A percentile compares a stretch with the other conserved stretches of the same genome.
Evolutionary conservation across 257 asterid species (phyloP).

Genomic region (Perilla frutescens): DNA sequence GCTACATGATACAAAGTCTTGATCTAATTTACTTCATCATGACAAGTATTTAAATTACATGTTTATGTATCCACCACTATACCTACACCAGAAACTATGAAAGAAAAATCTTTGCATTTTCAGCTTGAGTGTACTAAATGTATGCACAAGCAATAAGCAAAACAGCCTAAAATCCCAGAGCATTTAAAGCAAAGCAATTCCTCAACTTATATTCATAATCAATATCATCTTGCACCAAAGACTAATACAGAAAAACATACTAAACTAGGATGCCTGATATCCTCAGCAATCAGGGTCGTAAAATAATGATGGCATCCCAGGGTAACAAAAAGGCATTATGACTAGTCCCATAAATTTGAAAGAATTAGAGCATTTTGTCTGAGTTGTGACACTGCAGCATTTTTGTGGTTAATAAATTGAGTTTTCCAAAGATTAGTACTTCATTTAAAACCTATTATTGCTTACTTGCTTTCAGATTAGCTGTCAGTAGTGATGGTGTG

Average conservation of each 20-base stretch:
- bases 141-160: background rate
- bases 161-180: background rate
- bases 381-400: background rate
- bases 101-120: background rate
- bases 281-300: background rate
- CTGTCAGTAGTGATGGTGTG: background rate
- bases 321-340: background rate
- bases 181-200: constrained; percentile 1
- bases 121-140: background rate
- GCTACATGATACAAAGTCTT: background rate
- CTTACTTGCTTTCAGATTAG: constrained; percentile 4
- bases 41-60: background rate
- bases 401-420: background rate
- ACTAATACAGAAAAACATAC: background rate
- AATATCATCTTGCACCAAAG: background rate
- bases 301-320: background rate
- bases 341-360: background rate
- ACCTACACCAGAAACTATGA: background rate
- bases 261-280: background rate
- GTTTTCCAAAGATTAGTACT: background rate
- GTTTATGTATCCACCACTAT: background rate
- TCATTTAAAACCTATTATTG: constrained; percentile 6
- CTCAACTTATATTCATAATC: background rate
- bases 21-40: constrained; percentile 1
- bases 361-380: background rate